Conservation (phyloP, 2,329 filamentous ascomycete genomes). For the Elsinoe ampelina region DNA sequence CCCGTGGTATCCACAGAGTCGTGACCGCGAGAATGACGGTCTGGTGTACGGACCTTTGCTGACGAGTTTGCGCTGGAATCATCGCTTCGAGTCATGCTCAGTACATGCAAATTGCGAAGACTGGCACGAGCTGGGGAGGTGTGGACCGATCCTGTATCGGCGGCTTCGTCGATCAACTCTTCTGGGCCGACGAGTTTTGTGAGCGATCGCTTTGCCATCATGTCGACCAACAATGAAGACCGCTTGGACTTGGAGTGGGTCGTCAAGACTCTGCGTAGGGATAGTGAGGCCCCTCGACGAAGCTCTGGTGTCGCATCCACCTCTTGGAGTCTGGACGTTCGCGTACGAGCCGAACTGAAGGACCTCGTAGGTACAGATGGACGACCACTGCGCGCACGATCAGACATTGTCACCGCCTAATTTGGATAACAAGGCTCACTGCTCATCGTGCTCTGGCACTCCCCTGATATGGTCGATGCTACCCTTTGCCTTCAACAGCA, state of each 20-base stretch:
- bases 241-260: constrained; percentile 8
- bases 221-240: constrained; percentile 3
- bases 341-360: constrained; percentile 6
- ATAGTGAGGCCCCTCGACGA: constrained; percentile 1
- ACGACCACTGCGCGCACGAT: neutral
- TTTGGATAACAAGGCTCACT: neutral
- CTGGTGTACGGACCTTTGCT: neutral
- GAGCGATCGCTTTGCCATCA: constrained; percentile 9
- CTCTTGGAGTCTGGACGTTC: neutral
- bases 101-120: neutral
- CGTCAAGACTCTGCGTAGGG: constrained; percentile 6
- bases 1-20: neutral
- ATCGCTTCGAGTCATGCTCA: constrained; percentile 4
- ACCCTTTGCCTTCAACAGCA: constrained; percentile 9
- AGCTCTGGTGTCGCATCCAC: neutral
- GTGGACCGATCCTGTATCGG: neutral
- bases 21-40: neutral
- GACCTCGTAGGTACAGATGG: neutral
- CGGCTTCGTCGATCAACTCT: constrained; percentile 5
- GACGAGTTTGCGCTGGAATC: neutral
- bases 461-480: constrained; percentile 13
- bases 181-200: constrained; percentile 7
- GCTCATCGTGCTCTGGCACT: constrained; percentile 4
- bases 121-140: constrained; percentile 6
- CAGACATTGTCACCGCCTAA: neutral